Evolutionary conservation across 140 eudicot species (phyloP).

Genomic region (Ambrosia hybrid): DNA sequence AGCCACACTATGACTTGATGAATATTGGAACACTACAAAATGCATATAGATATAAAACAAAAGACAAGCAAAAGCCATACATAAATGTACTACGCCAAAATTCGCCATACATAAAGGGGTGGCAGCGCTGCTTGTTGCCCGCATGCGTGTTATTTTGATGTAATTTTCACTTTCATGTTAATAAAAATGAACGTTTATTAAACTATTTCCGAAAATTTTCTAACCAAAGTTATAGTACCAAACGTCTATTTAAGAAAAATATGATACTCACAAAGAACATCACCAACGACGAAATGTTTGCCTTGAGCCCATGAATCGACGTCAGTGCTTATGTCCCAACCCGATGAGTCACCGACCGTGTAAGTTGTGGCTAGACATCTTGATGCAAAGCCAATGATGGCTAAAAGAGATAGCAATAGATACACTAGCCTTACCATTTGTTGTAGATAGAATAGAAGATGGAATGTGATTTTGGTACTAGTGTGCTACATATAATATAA

Average conservation of each 20-base stretch:
- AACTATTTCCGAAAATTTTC: too few species aligned
- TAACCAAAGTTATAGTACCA: not conserved
- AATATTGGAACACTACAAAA: conserved; percentile 54
- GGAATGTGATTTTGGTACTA: conserved; percentile 16
- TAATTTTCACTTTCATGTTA: too few species aligned
- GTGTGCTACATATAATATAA: not conserved
- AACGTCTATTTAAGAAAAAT: not conserved
- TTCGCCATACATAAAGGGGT: too few species aligned
- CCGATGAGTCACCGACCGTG: conserved; percentile 62
- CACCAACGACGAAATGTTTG: conserved; percentile 64
- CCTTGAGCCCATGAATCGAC: conserved; percentile 58
- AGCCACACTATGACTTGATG: conserved; percentile 59
- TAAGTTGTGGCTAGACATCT: conserved; percentile 55
- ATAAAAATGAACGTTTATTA: too few species aligned
- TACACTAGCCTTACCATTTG: conserved; percentile 32
- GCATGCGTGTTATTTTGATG: too few species aligned
- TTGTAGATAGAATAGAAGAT: conserved; percentile 17
- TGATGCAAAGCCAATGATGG: conserved; percentile 27
- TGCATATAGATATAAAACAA: not conserved
- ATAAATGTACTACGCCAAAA: too few species aligned
- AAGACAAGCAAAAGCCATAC: too few species aligned
- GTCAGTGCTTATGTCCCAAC: conserved; percentile 83
- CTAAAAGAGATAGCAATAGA: conserved; percentile 10
- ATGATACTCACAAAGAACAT: conserved; percentile 44
- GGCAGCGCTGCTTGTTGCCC: too few species aligned